These are phyloP conservation scores for Paramecium sonneborni DNA, from an alignment of 73 alveolate species.

Conservation along the genomic window DNA sequence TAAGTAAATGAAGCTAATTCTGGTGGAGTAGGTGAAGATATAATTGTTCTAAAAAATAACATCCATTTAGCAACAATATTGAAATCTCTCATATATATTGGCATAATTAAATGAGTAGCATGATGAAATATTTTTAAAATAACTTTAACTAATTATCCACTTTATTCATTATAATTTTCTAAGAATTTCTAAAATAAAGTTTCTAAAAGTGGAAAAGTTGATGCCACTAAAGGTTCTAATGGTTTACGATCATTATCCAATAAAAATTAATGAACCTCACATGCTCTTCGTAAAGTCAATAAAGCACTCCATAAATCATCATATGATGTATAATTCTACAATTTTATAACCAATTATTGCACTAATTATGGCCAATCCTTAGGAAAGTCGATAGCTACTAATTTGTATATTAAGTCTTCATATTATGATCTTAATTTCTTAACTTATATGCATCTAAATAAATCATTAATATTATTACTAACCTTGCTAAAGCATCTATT, in stretches of 20 bases:
- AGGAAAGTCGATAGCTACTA: slow-evolving; percentile 55
- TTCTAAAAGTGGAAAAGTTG: slow-evolving; percentile 71
- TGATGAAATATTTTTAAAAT: slow-evolving; percentile 72
- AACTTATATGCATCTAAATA: neutral
- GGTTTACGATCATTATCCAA: slow-evolving; percentile 73
- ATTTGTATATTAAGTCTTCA: slow-evolving; percentile 44
- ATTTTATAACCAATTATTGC: neutral
- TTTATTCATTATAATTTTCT: slow-evolving; percentile 55
- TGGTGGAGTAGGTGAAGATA: slow-evolving; percentile 64
- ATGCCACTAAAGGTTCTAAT: slow-evolving; percentile 65
- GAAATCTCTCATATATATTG: slow-evolving; percentile 61
- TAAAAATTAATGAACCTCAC: slow-evolving; percentile 25
- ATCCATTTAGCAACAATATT: slow-evolving; percentile 68
- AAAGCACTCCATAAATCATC: slow-evolving; percentile 45
- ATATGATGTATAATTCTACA: neutral
- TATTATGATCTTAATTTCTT: slow-evolving; percentile 39
- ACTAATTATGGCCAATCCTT: slow-evolving; percentile 46
- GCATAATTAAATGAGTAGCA: slow-evolving; percentile 71
- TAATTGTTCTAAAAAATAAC: slow-evolving; percentile 66
- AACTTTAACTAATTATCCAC: slow-evolving; percentile 54
- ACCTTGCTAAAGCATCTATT: slow-evolving; percentile 32
- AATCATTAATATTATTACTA: neutral
- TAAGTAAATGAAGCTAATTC: slow-evolving; percentile 64
- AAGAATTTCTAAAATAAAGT: slow-evolving; percentile 34
- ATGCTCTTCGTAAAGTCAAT: neutral